Evolutionary conservation across 805 yeast genomes (phyloP), one percentile per base, ranked within the genome.

Genomic region (Cyberlindnera xylosilytica): DNA sequence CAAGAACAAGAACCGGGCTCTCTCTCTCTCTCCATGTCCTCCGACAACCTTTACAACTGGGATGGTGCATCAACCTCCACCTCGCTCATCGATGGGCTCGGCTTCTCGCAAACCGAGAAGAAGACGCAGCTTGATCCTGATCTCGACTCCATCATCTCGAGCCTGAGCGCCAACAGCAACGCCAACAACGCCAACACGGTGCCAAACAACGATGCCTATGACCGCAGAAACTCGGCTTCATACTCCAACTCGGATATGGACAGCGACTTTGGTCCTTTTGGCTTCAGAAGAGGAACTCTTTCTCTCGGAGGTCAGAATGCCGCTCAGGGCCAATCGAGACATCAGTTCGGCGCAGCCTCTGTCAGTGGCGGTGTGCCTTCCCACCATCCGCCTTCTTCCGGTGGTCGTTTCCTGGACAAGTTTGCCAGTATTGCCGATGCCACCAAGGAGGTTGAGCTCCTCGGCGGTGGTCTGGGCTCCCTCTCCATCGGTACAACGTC

Each of bases 341-440:
- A 62, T 31, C 62, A 64, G 32, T 74, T 79, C 51, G 82, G 80
- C 3, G 70, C 86, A 8, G 83, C 84, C 8, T 77, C 84, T 2
- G 75, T 81, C 28, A 72, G 79, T 40, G 81, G 79, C 15, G 80
- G 79, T 8, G 34, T 42, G 13, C 64, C 54, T 44, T 49, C 55
- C 46, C 51, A 49, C 23, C 34, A 61, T 26, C 54, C 56, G 28
- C 18, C 50, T 24, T 31, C 60, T 4, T 40, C 48, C 20, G 39
- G 57, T 30, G 64, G 64, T 2, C 67, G 76, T 37, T 81, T 81
- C 53, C 63, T 81, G 47, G 81, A 78, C 48, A 80, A 79, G 61
- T 81, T 81, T 54, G 68, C 82, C 6, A 66, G 78, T 2, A 82
- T 81, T 15, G 82, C 84, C 6, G 87, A 81, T 43, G 82, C 83